Conservation (phyloP, 2,329 filamentous ascomycete species). For the Penicillium sp. region DNA sequence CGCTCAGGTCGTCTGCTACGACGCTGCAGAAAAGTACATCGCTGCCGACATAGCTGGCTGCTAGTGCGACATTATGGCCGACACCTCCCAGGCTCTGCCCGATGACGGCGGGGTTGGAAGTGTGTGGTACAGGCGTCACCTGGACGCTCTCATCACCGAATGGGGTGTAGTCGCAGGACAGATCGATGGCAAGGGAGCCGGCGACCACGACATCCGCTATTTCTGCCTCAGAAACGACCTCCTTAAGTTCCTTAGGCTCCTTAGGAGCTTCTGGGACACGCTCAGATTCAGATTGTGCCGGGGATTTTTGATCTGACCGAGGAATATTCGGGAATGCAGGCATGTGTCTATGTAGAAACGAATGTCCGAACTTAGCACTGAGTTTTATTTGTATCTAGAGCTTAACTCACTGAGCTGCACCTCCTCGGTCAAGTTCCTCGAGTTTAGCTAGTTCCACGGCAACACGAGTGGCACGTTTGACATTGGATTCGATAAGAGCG, state of each 20-base stretch:
- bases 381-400: conserved; percentile 21
- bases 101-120: conserved; percentile 83
- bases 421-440: conserved; percentile 39
- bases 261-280: too few species aligned
- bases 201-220: conserved; percentile 75
- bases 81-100: conserved; percentile 86
- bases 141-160: conserved; percentile 36
- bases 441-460: conserved; percentile 63
- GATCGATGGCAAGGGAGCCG: conserved; percentile 85
- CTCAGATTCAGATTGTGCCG: conserved; percentile 8
- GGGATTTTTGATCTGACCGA: conserved; percentile 23
- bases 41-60: conserved; percentile 69
- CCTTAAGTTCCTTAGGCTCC: not conserved
- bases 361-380: conserved; percentile 37
- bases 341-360: conserved; percentile 37
- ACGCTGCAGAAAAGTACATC: conserved; percentile 75
- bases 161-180: conserved; percentile 75
- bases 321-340: conserved; percentile 30
- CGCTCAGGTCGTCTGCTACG: conserved; percentile 77
- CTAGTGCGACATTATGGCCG: conserved; percentile 86
- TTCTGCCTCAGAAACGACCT: conserved; percentile 3
- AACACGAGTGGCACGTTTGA: conserved; percentile 64
- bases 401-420: conserved; percentile 41
- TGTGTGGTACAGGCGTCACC: conserved; percentile 58
- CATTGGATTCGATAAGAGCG: conserved; percentile 67